Evolutionary conservation across 2,329 filamentous ascomycete species (phyloP).

Genomic region (Colletotrichum sp.): DNA sequence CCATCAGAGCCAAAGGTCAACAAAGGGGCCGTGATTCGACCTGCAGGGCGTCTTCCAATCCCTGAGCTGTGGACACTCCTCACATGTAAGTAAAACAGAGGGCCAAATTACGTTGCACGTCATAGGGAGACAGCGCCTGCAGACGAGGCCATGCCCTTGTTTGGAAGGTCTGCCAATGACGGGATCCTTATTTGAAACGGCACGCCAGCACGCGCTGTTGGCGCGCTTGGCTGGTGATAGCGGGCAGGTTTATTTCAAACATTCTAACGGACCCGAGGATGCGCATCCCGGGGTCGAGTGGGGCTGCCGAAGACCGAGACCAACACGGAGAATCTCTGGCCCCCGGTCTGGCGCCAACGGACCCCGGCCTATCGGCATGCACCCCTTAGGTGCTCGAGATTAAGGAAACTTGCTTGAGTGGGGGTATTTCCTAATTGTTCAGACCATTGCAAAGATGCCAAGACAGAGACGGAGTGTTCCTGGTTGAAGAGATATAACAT

Average conservation of each 20-base stretch:
- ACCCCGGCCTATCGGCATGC: background rate
- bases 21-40: background rate
- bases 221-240: background rate
- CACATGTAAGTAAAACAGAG: background rate
- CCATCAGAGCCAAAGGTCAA: background rate
- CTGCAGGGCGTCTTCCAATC: background rate
- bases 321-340: background rate
- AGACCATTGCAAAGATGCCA: background rate
- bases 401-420: constrained; percentile 11
- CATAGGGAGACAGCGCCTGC: background rate
- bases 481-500: background rate
- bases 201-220: background rate
- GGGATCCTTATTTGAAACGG: constrained; percentile 11
- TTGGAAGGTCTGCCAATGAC: background rate
- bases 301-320: constrained; percentile 12
- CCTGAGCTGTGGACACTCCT: background rate
- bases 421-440: background rate
- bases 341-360: background rate
- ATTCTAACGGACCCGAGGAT: constrained; percentile 3
- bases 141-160: background rate
- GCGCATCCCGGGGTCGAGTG: constrained; percentile 3
- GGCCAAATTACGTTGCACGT: constrained; percentile 3
- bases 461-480: background rate
- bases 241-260: constrained; percentile 11
- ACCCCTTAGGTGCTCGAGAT: background rate